Base-by-base conservation (phyloP, 1,284 basidiomycete species). In the Amylostereum areolatum region DNA sequence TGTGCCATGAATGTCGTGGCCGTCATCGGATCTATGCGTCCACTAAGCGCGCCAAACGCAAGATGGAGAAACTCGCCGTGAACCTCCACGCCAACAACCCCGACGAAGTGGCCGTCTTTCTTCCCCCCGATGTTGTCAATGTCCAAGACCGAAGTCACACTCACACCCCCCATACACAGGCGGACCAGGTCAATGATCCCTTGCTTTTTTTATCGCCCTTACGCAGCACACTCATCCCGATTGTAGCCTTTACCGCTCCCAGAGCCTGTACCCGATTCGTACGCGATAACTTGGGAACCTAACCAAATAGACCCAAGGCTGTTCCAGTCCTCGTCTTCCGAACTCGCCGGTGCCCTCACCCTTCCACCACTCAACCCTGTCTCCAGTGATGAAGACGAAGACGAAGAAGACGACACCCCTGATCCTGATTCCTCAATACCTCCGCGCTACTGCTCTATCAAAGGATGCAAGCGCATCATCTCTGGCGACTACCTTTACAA, bases 1-100 rank as follows among this genome's bases (percentile, higher is more conserved):
- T 80, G 78, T 81, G 78, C 65, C 71, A 75, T 31, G 56, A 54
- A 3, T 81, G 78, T 63, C 66, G 77, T 27, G 68, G 68, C 34
- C 69, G 74, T 11, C 77, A 80, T 58, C 69, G 77, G 30, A 59
- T 70, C 18, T 80, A 81, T 45, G 77, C 75, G 11, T 72, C 59
- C 44, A 77, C 75, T 2, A 80, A 79, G 58, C 63, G 77, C 11
- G 71, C 72, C 5, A 71, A 72, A 52, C 62, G 75, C 50, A 79
- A 77, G 59, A 58, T 69, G 57, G 77, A 81, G 62, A 80, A 79
- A 60, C 69, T 68, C 2, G 68, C 69, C 1, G 53, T 73, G 7
- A 62, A 59, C 29, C 57, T 57, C 11, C 64, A 66, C 52, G 53
- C 53, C n/a, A 24, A 44, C 28, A 32, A 35, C 25, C 41, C 51